A percentile compares a stretch with the other conserved stretches of the same genome.
phyloP scores from a whole-genome alignment of 2,329 filamentous ascomycete species.

The Hypoxylon sp. region DNA sequence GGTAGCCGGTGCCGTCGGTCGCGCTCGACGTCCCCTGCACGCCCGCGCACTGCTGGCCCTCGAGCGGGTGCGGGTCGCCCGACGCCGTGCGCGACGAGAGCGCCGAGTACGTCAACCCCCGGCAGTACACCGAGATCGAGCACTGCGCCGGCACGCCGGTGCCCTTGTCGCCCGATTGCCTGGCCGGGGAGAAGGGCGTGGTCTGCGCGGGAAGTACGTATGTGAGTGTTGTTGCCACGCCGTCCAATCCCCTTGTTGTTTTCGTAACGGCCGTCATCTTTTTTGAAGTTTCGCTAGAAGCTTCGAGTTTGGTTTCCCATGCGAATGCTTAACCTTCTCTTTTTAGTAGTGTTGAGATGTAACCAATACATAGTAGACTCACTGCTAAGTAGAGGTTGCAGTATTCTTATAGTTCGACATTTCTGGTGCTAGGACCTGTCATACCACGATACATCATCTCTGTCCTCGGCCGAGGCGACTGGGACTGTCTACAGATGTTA shows the following conservation, averaged over 20 bases:
- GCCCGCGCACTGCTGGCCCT: conserved; percentile 26
- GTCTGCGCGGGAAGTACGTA: conserved; percentile 27
- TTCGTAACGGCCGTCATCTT: conserved; percentile 31
- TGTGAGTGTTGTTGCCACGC: conserved; percentile 8
- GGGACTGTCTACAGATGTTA: not conserved
- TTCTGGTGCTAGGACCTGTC: not conserved
- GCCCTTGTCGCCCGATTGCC: not conserved
- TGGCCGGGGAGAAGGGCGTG: conserved; percentile 29
- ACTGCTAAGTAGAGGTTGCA: not conserved
- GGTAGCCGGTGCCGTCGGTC: not conserved
- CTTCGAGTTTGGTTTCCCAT: not conserved
- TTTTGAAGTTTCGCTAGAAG: not conserved
- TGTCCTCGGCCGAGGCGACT: not conserved
- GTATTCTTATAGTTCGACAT: not conserved
- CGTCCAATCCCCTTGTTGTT: conserved; percentile 14
- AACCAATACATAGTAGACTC: not conserved
- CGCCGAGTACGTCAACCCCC: conserved; percentile 17
- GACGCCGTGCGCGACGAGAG: conserved; percentile 21
- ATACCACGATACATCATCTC: not conserved
- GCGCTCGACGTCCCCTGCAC: conserved; percentile 20
- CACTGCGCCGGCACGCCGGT: conserved; percentile 29
- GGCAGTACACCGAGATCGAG: conserved; percentile 34
- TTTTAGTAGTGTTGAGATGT: not conserved
- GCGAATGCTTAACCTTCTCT: not conserved
- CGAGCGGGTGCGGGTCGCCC: conserved; percentile 25